These are phyloP conservation scores for Przewalskia tangutica DNA, from an alignment of 257 asterid species.

Conservation along the genomic window DNA sequence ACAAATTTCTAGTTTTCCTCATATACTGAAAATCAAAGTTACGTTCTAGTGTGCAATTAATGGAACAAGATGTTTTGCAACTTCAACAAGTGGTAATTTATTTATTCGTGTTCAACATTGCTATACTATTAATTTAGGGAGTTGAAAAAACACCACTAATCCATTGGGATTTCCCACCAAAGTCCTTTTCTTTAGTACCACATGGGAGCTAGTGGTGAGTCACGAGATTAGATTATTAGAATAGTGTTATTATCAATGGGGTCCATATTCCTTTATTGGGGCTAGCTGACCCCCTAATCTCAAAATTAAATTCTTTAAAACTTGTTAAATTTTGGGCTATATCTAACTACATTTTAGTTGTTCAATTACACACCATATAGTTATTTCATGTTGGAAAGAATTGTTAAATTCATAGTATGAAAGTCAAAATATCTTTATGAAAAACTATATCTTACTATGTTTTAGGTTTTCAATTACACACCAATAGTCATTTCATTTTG, in stretches of 20 bases:
- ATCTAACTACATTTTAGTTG: neutral
- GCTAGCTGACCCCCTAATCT: neutral
- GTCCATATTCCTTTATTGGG: neutral
- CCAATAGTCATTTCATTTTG: neutral
- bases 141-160: neutral
- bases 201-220: neutral
- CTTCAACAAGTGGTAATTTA: neutral
- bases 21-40: too few relatives aligned
- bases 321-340: neutral
- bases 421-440: neutral
- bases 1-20: too few relatives aligned
- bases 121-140: neutral
- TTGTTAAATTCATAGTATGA: neutral
- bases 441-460: neutral
- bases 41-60: neutral
- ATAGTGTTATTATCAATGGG: neutral
- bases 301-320: neutral
- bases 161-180: neutral
- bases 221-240: neutral
- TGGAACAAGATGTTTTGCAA: neutral
- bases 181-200: neutral
- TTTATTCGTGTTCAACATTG: too few relatives aligned
- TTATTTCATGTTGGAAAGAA: neutral
- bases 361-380: neutral
- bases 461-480: neutral